Evolutionary conservation across 345 rosid genomes (phyloP).

Genomic region (Eucalyptus pumila): DNA sequence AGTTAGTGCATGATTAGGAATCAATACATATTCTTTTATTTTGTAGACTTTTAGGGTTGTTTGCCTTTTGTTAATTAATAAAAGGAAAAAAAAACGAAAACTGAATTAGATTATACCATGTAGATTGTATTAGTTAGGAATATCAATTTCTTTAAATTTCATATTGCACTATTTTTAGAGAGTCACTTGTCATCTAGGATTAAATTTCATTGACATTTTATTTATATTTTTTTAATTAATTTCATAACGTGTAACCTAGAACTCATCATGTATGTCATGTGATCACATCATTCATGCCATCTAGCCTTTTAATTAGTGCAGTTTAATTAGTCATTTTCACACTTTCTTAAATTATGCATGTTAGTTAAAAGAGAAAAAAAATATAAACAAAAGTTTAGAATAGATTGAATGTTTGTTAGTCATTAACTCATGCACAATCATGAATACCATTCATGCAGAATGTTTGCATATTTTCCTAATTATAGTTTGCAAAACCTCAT

Average conservation of each 20-base stretch:
- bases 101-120: too few relatives aligned
- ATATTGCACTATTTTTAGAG: too few relatives aligned
- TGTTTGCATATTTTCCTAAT: background rate
- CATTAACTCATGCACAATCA: background rate
- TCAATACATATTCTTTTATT: background rate
- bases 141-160: too few relatives aligned
- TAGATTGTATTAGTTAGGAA: too few relatives aligned
- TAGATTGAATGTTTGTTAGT: background rate
- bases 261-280: background rate
- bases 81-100: background rate
- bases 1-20: background rate
- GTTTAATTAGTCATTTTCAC: background rate
- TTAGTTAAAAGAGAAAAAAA: background rate
- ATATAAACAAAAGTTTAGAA: too few relatives aligned
- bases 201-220: too few relatives aligned
- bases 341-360: background rate
- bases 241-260: background rate
- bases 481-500: background rate
- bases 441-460: background rate
- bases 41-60: background rate
- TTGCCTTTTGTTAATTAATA: background rate
- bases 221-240: too few relatives aligned
- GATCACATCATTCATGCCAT: background rate
- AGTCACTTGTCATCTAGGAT: too few relatives aligned
- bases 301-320: background rate